Conservation (phyloP, 495 filamentous ascomycete genomes). For the Parathielavia appendiculata region DNA sequence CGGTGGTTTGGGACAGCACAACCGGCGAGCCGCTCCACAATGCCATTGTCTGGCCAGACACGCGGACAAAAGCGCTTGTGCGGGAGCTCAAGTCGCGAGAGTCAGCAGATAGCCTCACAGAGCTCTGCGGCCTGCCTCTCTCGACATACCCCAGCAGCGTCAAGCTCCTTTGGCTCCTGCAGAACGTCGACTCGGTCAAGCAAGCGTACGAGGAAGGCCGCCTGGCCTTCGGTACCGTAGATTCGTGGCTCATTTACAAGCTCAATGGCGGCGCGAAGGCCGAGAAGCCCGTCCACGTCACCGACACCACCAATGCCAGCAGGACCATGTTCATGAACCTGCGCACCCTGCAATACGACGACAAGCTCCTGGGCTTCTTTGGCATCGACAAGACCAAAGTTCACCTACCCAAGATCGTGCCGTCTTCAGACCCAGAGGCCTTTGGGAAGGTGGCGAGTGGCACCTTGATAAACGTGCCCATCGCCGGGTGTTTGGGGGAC, state of each 20-base stretch:
- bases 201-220: slow-evolving; percentile 75
- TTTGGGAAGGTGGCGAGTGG: slow-evolving; percentile 68
- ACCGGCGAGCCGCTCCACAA: slow-evolving; percentile 85
- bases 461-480: slow-evolving; percentile 66
- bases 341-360: slow-evolving; percentile 78
- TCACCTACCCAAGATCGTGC: slow-evolving; percentile 76
- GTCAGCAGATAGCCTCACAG: slow-evolving; percentile 62
- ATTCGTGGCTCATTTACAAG: slow-evolving; percentile 86
- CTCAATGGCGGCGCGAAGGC: slow-evolving; percentile 73
- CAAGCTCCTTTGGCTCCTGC: slow-evolving; percentile 81
- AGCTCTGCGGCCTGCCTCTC: slow-evolving; percentile 80
- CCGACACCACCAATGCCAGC: slow-evolving; percentile 88
- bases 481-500: slow-evolving; percentile 85
- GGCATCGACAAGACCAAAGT: slow-evolving; percentile 70
- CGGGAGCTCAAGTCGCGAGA: slow-evolving; percentile 67
- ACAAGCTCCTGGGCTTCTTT: slow-evolving; percentile 77
- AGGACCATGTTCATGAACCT: slow-evolving; percentile 98
- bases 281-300: slow-evolving; percentile 61
- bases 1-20: slow-evolving; percentile 80
- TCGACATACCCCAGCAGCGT: slow-evolving; percentile 92
- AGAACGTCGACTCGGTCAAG: slow-evolving; percentile 64
- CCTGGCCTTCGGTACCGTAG: slow-evolving; percentile 87
- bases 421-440: slow-evolving; percentile 70
- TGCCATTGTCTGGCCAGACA: slow-evolving; percentile 93
- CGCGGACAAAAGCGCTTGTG: slow-evolving; percentile 71